A percentile compares a stretch with the other conserved stretches of the same genome.
phyloP scores from a whole-genome alignment of 202 grass and related monocot genomes.

The Tripidium arundinaceum region DNA sequence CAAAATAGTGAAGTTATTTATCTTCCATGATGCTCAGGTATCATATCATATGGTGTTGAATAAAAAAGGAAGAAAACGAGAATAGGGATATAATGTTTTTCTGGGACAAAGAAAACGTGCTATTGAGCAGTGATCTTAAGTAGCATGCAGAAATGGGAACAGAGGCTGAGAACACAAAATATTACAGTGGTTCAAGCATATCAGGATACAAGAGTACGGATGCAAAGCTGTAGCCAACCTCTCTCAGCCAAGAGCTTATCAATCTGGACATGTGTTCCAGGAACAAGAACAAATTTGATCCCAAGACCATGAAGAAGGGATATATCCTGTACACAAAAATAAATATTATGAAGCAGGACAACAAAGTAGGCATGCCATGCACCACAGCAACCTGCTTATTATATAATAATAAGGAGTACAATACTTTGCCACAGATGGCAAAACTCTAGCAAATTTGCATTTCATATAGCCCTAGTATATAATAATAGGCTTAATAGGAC shows the following conservation, averaged over 20 bases:
- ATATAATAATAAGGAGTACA: background rate
- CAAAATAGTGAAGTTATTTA: background rate
- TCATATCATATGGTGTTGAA: background rate
- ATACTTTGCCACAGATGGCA: background rate
- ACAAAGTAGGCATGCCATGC: no score
- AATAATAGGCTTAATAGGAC: background rate
- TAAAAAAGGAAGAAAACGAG: background rate
- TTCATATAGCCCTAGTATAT: background rate
- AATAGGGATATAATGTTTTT: background rate
- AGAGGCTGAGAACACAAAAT: conserved; percentile 6
- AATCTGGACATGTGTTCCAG: conserved; percentile 85
- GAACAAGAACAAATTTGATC: conserved; percentile 94
- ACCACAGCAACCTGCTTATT: no score
- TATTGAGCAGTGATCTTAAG: background rate
- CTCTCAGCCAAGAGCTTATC: conserved; percentile 82
- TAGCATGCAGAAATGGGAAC: background rate
- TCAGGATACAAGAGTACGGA: conserved; percentile 14
- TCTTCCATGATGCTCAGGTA: conserved; percentile 5
- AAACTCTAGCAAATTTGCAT: background rate
- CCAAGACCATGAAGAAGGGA: conserved; percentile 93
- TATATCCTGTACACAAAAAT: conserved; percentile 60
- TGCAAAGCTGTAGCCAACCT: conserved; percentile 40
- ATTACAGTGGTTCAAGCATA: background rate
- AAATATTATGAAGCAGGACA: background rate
- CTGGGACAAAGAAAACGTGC: background rate